Conservation (phyloP, 1,139 yeast species). For the Hyphopichia khmerensis region DNA sequence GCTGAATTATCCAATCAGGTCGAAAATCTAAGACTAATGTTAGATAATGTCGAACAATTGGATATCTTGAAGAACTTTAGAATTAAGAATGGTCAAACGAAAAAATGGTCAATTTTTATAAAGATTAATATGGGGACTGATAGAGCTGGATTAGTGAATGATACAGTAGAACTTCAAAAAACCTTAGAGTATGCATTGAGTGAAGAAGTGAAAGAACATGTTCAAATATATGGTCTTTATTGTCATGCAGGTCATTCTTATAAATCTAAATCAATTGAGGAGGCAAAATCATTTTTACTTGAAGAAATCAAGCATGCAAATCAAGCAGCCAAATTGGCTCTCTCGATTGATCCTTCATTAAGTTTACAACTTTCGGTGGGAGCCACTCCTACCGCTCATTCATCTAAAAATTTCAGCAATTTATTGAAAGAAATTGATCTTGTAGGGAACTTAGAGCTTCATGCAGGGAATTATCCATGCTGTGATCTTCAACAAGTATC, state of each 20-base stretch:
- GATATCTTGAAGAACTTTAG: constrained; percentile 42
- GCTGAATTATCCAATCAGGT: constrained; percentile 41
- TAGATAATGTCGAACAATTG: constrained; percentile 61
- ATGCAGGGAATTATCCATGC: constrained; percentile 76
- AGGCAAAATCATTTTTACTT: constrained; percentile 48
- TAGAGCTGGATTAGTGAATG: constrained; percentile 58
- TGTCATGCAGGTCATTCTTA: constrained; percentile 83
- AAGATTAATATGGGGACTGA: constrained; percentile 62
- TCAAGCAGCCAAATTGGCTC: constrained; percentile 48
- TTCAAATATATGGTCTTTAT: constrained; percentile 65
- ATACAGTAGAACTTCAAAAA: constrained; percentile 24
- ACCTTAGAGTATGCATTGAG: constrained; percentile 28
- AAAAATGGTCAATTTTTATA: constrained; percentile 55
- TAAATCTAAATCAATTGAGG: constrained; percentile 41
- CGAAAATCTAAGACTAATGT: constrained; percentile 52
- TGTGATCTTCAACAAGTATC: constrained; percentile 76
- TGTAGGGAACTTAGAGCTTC: constrained; percentile 59
- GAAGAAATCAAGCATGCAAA: constrained; percentile 60
- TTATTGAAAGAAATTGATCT: constrained; percentile 23
- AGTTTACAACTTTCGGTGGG: constrained; percentile 59
- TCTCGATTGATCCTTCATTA: constrained; percentile 23
- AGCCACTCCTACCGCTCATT: constrained; percentile 80
- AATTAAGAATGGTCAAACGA: constrained; percentile 14
- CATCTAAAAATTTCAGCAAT: constrained; percentile 39
- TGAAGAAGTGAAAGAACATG: constrained; percentile 19